A percentile compares a stretch with the other conserved stretches of the same genome.
These are phyloP conservation scores for Metschnikowia bowlesiae DNA, from an alignment of 805 yeast genomes.

Conservation along the genomic window DNA sequence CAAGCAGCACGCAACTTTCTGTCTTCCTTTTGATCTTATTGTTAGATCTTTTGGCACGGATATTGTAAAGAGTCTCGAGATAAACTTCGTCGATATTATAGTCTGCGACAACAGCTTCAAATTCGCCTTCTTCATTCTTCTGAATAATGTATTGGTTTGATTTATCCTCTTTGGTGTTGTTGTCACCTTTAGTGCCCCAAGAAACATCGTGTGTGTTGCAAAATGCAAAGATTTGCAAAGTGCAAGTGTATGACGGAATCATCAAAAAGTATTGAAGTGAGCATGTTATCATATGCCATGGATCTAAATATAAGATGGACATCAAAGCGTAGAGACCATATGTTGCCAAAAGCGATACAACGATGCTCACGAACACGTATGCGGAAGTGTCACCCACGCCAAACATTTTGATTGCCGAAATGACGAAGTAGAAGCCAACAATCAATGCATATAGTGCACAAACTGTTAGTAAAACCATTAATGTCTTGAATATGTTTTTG, in stretches of 20 bases:
- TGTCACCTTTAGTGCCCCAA: slow-evolving; percentile 99
- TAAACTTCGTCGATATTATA: slow-evolving; percentile 82
- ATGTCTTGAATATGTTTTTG: slow-evolving; percentile 63
- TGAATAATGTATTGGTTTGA: slow-evolving; percentile 79
- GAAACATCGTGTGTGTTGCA: slow-evolving; percentile 98
- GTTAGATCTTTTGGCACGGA: slow-evolving; percentile 66
- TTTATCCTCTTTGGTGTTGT: slow-evolving; percentile 56
- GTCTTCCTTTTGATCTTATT: slow-evolving; percentile 34
- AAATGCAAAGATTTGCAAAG: slow-evolving; percentile 91
- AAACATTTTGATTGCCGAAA: slow-evolving; percentile 43
- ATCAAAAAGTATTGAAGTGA: slow-evolving; percentile 82
- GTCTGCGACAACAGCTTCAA: slow-evolving; percentile 75
- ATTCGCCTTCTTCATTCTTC: slow-evolving; percentile 73
- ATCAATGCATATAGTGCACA: slow-evolving; percentile 79
- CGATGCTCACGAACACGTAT: slow-evolving; percentile 64
- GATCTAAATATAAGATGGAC: slow-evolving; percentile 84
- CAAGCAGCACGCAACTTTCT: slow-evolving; percentile 24
- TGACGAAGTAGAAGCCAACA: slow-evolving; percentile 79
- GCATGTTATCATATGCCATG: slow-evolving; percentile 93
- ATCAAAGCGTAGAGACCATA: slow-evolving; percentile 82
- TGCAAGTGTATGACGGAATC: slow-evolving; percentile 88
- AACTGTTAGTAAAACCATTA: slow-evolving; percentile 68
- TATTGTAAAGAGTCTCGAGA: slow-evolving; percentile 66
- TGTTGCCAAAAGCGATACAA: slow-evolving; percentile 82
- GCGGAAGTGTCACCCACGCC: slow-evolving; percentile 40